Evolutionary conservation across 1,284 basidiomycete species (phyloP), one percentile per base, ranked within the genome.

Genomic region (Trichosporon sp.): DNA sequence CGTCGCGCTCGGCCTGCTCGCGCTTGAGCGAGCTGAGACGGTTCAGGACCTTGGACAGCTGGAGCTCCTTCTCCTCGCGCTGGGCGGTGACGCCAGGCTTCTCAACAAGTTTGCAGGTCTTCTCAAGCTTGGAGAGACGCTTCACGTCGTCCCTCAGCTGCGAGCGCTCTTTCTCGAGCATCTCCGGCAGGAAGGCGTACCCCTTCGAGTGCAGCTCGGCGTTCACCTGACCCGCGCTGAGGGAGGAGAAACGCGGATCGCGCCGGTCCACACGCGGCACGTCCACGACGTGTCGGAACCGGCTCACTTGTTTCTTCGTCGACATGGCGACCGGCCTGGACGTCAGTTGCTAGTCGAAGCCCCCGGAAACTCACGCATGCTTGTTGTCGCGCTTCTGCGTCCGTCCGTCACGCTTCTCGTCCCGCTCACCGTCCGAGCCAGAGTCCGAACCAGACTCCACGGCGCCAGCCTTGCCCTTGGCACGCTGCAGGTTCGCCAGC

Each of bases 181-280:
- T 80, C 1, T 89, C 88, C 1, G 90, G 86, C 21, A 98, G 86
- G 83, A 98, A 98, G 0, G 86, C 86, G 78, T 98, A 98, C 37
- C 91, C 90, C 64, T 89, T 84, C 19, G 87, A 87, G 80, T 94
- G 96, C 32, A 90, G 88, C 68, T 90, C 85, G 0, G 87, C 78
- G 63, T 91, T 89, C 75, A 91, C 89, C 71, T 89, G 86, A n/a
- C 93, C 93, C 5, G 90, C 83, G 1, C 86, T 87, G 11, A 93
- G 83, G 11, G 90, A 87, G 35, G 92, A 87, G 85, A 98, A 98
- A 63, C 96, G 90, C 2, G 96, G 96, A 84, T 98, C 96, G 54
- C 96, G 90, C 10, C 90, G 84, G 80, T 90, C 93, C 43, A 86
- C 81, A 73, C 89, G 88, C 61, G 88, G 86, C 4, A 89, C 87